Base-by-base conservation (phyloP, 306 rosid genomes). In the Quercus wislizeni region DNA sequence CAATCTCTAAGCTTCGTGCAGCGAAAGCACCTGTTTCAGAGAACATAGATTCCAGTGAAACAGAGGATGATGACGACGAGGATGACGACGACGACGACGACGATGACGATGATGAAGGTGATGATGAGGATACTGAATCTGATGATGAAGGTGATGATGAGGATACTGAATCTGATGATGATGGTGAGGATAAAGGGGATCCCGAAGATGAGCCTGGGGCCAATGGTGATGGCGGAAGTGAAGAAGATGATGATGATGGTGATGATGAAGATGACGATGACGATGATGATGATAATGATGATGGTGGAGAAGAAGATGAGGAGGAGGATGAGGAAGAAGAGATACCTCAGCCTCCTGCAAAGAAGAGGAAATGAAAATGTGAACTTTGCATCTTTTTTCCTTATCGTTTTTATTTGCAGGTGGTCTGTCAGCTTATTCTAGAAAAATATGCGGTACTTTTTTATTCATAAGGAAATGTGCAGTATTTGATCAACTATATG, bases 141-240 rank as follows among this genome's bases (percentile, higher is more conserved):
- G 91, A 86, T 14, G 93, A 86, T 18, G 88, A 78, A 5, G 91
- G 79, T 10, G 91, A 79, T 13, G 92, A 79, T 0, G 91, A 76
- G 3, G 89, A 78, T 52, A 86, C 80, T 17, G 85, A 58, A 73
- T 82, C 87, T 12, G 96, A 88, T 25, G 88, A 86, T 2, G 90
- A 88, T 55, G 89, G 73, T 1, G 90, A 85, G 8, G 90, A 83
- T 49, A 86, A 81, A 75, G 91, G 71, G 70, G 84, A 86, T 74
- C 87, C 85, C 10, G 88, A 85, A 20, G 89, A 78, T 79, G 92
- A 80, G 76, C 90, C 86, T 6, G 89, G 75, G 82, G 83, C 90
- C 67, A 82, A 88, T 67, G 93, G 93, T 55, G 90, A 56, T 41
- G 90, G 90, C 54, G 93, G 84, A 62, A 82, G 88, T 57, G 95